Percentiles rank a stretch among this genome's conserved stretches.
Conservation (phyloP, 2,329 filamentous ascomycete species). For the Trichophyton verrucosum region DNA sequence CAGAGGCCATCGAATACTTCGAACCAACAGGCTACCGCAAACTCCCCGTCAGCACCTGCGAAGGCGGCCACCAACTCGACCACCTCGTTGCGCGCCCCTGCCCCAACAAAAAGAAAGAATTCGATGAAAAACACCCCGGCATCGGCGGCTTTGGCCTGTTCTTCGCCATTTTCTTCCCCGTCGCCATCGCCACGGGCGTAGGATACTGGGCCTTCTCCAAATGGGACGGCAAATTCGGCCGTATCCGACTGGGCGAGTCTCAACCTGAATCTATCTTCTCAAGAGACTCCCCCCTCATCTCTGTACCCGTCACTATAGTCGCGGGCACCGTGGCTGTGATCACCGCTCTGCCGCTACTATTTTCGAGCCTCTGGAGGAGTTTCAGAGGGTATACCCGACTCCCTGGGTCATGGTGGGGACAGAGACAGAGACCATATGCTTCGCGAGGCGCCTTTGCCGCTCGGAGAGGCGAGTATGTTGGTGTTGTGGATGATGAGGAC, state of each 20-base stretch:
- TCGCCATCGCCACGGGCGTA: conserved; percentile 55
- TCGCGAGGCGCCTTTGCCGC: conserved; percentile 81
- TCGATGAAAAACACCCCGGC: conserved; percentile 53
- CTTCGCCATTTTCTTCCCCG: conserved; percentile 68
- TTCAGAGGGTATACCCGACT: conserved; percentile 38
- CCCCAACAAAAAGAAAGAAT: conserved; percentile 70
- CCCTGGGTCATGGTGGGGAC: conserved; percentile 33
- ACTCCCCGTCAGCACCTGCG: conserved; percentile 79
- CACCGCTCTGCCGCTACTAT: conserved; percentile 60
- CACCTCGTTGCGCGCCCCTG: conserved; percentile 54
- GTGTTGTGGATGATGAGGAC: conserved; percentile 86
- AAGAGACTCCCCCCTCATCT: conserved; percentile 63
- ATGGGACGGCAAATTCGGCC: conserved; percentile 83
- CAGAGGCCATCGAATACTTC: conserved; percentile 64
- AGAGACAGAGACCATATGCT: conserved; percentile 61
- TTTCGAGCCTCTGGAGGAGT: conserved; percentile 60
- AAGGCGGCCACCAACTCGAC: conserved; percentile 63
- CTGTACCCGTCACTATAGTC: conserved; percentile 67
- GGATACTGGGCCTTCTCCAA: conserved; percentile 79
- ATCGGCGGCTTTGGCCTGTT: conserved; percentile 65
- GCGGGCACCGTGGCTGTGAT: conserved; percentile 67
- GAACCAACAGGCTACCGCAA: conserved; percentile 78
- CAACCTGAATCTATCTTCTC: conserved; percentile 41
- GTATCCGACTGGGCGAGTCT: conserved; percentile 73
- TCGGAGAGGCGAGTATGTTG: conserved; percentile 72